phyloP scores from a whole-genome alignment of 2,329 filamentous ascomycete species.

The Gaeumannomyces tritici region DNA sequence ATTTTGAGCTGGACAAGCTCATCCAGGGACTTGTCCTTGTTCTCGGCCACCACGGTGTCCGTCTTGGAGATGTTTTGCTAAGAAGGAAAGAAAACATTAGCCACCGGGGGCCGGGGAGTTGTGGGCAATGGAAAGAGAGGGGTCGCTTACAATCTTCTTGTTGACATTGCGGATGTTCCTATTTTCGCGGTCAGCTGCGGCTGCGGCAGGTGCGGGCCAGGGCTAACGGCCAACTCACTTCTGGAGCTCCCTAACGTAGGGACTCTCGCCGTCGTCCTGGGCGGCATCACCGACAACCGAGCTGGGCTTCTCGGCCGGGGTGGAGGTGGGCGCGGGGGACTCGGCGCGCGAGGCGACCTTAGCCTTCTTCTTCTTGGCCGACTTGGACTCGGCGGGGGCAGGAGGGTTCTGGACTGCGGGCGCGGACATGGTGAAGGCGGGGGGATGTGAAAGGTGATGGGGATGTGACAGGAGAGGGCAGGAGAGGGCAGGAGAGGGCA shows the following conservation, averaged over 20 bases:
- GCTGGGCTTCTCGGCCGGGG: slow-evolving; percentile 35
- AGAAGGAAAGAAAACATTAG: not conserved
- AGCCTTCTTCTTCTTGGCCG: slow-evolving; percentile 60
- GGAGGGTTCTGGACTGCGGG: slow-evolving; percentile 53
- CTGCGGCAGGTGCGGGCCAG: not conserved
- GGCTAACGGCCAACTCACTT: slow-evolving; percentile 53
- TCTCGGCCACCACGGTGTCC: slow-evolving; percentile 57
- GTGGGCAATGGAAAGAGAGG: slow-evolving; percentile 50
- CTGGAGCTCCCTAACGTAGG: slow-evolving; percentile 79
- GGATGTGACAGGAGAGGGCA: slow-evolving; percentile 3
- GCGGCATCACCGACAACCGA: slow-evolving; percentile 40
- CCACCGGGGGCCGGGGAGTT: not conserved
- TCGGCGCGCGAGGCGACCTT: slow-evolving; percentile 40
- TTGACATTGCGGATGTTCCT: slow-evolving; percentile 86
- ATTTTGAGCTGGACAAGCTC: slow-evolving; percentile 61
- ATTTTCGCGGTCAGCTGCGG: slow-evolving; percentile 7
- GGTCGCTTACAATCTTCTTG: slow-evolving; percentile 96
- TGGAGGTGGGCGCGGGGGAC: slow-evolving; percentile 44
- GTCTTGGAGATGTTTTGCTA: slow-evolving; percentile 65
- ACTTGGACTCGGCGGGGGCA: slow-evolving; percentile 52
- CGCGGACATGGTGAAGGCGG: slow-evolving; percentile 48
- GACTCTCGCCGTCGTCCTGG: slow-evolving; percentile 59
- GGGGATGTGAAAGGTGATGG: not conserved
- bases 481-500: too few species aligned
- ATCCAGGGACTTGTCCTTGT: slow-evolving; percentile 62